phyloP scores from a whole-genome alignment of 75 land plant species.

The Picea glauca region DNA sequence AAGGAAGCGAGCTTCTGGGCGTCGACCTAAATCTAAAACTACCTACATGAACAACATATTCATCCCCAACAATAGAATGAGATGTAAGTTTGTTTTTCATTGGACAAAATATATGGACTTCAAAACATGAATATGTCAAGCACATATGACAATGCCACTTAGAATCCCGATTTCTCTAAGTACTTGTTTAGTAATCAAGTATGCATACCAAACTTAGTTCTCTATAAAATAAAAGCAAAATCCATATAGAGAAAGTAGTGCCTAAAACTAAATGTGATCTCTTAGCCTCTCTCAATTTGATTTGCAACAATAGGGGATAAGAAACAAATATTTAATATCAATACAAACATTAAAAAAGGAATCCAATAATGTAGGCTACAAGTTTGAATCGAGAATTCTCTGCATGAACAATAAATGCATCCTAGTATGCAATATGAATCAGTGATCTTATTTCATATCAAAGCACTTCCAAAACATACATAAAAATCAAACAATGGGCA shows the following conservation, averaged over 20 bases:
- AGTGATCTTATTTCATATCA: neutral
- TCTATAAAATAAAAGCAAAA: neutral
- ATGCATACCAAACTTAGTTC: neutral
- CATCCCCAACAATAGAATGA: neutral
- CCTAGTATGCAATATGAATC: neutral
- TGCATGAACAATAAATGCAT: neutral
- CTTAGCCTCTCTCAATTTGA: neutral
- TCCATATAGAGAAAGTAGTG: neutral
- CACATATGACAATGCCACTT: neutral
- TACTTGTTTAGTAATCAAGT: neutral
- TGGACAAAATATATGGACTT: neutral
- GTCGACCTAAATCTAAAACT: constrained; percentile 58
- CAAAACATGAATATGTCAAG: constrained; percentile 2
- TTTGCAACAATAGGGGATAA: neutral
- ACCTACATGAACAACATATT: constrained; percentile 27
- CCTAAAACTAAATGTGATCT: neutral
- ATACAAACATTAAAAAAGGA: too few species aligned
- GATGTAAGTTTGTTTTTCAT: neutral
- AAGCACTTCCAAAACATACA: neutral
- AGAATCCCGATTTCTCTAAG: neutral
- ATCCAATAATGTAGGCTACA: too few species aligned
- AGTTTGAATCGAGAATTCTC: too few species aligned
- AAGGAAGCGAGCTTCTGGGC: constrained; percentile 67
- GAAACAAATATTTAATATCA: neutral
- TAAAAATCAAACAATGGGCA: neutral